These are phyloP conservation scores for Rutstroemia sp. DNA, from an alignment of 2,329 filamentous ascomycete genomes.

Conservation along the genomic window DNA sequence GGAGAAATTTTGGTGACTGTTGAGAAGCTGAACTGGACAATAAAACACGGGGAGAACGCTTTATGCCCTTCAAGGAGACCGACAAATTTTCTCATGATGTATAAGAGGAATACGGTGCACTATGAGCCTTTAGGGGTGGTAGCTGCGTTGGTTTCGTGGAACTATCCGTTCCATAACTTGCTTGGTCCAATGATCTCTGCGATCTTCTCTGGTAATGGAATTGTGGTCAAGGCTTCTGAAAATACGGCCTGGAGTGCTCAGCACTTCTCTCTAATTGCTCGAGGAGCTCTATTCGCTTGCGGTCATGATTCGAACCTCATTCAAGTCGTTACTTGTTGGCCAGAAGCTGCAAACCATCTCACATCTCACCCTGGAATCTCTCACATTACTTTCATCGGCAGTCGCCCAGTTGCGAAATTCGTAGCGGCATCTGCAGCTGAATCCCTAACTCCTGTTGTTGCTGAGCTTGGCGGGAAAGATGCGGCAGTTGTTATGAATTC, in stretches of 20 bases:
- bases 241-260: conserved; percentile 87
- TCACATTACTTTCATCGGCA: conserved; percentile 96
- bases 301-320: conserved; percentile 76
- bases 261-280: conserved; percentile 75
- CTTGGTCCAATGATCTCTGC: conserved; percentile 85
- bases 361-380: conserved; percentile 78
- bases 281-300: conserved; percentile 71
- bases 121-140: conserved; percentile 94
- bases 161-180: conserved; percentile 94
- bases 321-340: conserved; percentile 83
- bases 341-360: conserved; percentile 69
- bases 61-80: conserved; percentile 65
- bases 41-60: conserved; percentile 80
- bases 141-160: conserved; percentile 91
- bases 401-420: conserved; percentile 74
- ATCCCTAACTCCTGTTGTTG: conserved; percentile 76
- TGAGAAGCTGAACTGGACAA: conserved; percentile 93
- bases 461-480: conserved; percentile 94
- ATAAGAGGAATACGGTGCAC: conserved; percentile 83
- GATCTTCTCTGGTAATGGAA: conserved; percentile 83
- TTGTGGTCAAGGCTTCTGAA: conserved; percentile 91
- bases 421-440: conserved; percentile 83
- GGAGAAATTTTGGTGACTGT: conserved; percentile 91
- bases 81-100: conserved; percentile 88
- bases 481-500: conserved; percentile 86